Evolutionary conservation across 345 rosid genomes (phyloP), one percentile per base, ranked within the genome.

Genomic region (Dovyalis caffra): DNA sequence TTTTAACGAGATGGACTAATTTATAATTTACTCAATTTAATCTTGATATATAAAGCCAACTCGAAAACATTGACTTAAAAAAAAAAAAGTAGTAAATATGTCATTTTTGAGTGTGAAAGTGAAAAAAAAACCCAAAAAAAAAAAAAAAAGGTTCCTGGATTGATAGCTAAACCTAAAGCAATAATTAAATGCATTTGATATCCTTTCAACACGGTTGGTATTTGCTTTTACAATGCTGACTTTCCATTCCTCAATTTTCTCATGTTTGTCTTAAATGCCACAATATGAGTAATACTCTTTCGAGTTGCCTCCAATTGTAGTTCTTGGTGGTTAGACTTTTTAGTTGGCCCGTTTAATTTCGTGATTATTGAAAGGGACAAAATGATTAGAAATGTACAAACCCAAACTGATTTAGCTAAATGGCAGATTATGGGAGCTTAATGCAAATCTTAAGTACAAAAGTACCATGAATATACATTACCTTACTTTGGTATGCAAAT

Each of bases 201-300:
- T 64, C 0, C 68, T 64, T 16, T 49, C 1, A 64, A 5, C 16
- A 64, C 23, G 49, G 69, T 23, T 66, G 69, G 69, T 66, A 38
- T 11, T 7, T 66, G 49, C 49, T 66, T 4, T 34, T 37, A 66
- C 40, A 35, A 34, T 66, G 69, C 37, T 34, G 23, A 21, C 68
- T 64, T n/a, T 37, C 60, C 60, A 23, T 56, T 56, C 64, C 66
- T 28, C 77, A 76, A 35, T 35, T 47, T 73, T 74, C 76, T 57
- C 75, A 40, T 76, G 83, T 3, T 9, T 49, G 72, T 72, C 73
- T 74, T 84, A 37, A 79, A 79, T 76, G 81, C 74, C 35, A 53
- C 11, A 3, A 64, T 58, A 33, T 3, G 10, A 56, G 60, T 8
- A 56, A 8, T 3, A 8, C 25, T 23, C 37, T 14, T 33, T 29